Base-by-base conservation (phyloP, 2,329 filamentous ascomycete genomes). In the Fusarium algeriense region DNA sequence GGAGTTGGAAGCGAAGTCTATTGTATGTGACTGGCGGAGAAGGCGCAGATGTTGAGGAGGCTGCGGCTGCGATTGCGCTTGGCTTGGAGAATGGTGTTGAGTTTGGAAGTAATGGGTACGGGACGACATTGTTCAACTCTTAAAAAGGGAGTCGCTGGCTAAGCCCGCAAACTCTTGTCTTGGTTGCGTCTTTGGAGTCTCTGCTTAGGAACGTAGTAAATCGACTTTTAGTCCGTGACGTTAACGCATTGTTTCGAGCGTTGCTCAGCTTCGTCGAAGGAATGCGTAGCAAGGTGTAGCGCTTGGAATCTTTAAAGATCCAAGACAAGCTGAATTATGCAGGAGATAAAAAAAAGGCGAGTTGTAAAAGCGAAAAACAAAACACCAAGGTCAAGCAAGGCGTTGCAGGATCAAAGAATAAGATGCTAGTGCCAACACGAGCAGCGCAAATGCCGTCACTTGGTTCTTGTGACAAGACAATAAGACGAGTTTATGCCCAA, bases 1-100 rank as follows among this genome's bases (percentile, higher is more conserved):
- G 73, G 85, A 80, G 73, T 82, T 80, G 74, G 85, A 80, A 63
- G 71, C 56, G 76, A 82, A 78, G 77, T 89, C 86, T 75, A 82
- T 77, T 59, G 85, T 86, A 67, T 85, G 85, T 71, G 86, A 85
- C 79, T 90, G 88, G 73, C 87, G 85, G 64, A 90, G 85, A 38
- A 69, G 74, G 35, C 75, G 74, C 23, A 67, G 56, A 40, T 70
- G 56, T 30, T 65, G 69, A 38, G 67, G 65, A 38, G 66, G 54
- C 40, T 53, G 70, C 30, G 67, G 68, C 56, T 70, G 73, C 40
- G 69, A 38, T 32, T 65, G 71, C 19, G 64, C 40, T 55, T 75
- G 71, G 32, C 40, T 60, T 40, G 48, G 35, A 34, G 67, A 71
- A 44, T 70, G 71, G 40, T 73, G 67, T 38, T 73, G 63, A 34